These are phyloP conservation scores for Mycosphaerella sp. DNA, from an alignment of 2,329 filamentous ascomycete genomes.

Conservation along the genomic window DNA sequence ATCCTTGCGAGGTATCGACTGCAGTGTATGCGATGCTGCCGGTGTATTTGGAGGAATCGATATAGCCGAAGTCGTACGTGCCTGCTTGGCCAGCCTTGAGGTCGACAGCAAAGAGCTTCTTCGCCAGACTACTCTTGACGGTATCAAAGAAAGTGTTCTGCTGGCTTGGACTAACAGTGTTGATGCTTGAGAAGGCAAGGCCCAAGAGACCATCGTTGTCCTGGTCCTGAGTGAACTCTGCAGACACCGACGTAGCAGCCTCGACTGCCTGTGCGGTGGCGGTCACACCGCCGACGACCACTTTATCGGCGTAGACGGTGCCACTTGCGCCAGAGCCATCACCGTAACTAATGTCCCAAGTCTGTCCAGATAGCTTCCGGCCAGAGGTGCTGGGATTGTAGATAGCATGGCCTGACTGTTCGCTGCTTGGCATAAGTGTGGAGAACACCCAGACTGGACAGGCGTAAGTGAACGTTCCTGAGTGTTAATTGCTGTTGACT, in stretches of 20 bases:
- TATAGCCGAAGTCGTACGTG: slow-evolving; percentile 54
- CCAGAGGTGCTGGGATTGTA: slow-evolving; percentile 47
- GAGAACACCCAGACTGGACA: slow-evolving; percentile 61
- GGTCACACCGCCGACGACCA: slow-evolving; percentile 54
- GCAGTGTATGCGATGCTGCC: slow-evolving; percentile 52
- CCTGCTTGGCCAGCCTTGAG: slow-evolving; percentile 50
- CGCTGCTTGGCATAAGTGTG: slow-evolving; percentile 46
- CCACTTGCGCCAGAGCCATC: slow-evolving; percentile 60
- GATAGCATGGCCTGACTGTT: slow-evolving; percentile 50
- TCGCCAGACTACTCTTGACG: slow-evolving; percentile 46
- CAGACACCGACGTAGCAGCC: slow-evolving; percentile 55
- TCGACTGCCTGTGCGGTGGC: slow-evolving; percentile 60
- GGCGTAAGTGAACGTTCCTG: background rate
- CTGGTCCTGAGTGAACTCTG: slow-evolving; percentile 46
- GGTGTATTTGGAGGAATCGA: slow-evolving; percentile 52
- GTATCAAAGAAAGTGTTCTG: slow-evolving; percentile 58
- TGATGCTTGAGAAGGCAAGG: slow-evolving; percentile 54
- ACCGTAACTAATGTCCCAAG: slow-evolving; percentile 52
- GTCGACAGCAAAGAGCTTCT: slow-evolving; percentile 53
- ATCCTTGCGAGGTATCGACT: slow-evolving; percentile 54
- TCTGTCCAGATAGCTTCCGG: slow-evolving; percentile 31
- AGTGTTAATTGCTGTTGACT: background rate
- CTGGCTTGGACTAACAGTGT: slow-evolving; percentile 47
- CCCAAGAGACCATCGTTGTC: slow-evolving; percentile 57
- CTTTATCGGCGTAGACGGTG: slow-evolving; percentile 60